Conservation (phyloP, 768 basidiomycete species). For the Trametes cingulata region DNA sequence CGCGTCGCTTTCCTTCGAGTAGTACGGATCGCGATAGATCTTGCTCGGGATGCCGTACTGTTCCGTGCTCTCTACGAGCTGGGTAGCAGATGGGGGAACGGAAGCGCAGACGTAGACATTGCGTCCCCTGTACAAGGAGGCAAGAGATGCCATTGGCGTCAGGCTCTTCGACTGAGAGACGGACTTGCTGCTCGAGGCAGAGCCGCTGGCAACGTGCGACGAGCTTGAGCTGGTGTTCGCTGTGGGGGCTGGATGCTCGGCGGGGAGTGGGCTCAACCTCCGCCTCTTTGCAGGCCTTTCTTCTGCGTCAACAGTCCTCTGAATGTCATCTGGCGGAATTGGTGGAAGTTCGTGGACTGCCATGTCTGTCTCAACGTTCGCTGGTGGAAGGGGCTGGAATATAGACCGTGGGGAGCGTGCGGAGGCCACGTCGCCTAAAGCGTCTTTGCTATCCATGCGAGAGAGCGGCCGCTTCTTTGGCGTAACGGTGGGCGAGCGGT, state of each 20-base stretch:
- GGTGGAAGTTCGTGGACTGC: not conserved
- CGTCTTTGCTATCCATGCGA: not conserved
- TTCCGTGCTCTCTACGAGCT: conserved; percentile 48
- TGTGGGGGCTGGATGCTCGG: not conserved
- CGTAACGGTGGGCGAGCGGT: not conserved
- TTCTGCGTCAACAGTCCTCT: not conserved
- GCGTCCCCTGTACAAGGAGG: conserved; percentile 18
- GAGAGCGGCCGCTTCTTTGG: conserved; percentile 6
- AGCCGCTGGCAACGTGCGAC: not conserved
- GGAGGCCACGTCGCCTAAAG: not conserved
- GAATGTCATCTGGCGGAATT: not conserved
- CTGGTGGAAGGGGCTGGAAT: conserved; percentile 1
- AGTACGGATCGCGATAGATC: conserved; percentile 79
- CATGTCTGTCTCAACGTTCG: not conserved
- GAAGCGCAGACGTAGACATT: conserved; percentile 46
- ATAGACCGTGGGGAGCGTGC: not conserved
- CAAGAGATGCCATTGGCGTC: conserved; percentile 19
- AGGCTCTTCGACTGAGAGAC: not conserved
- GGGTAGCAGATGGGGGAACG: conserved; percentile 51
- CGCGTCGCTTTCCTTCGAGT: conserved; percentile 70
- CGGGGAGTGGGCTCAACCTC: not conserved
- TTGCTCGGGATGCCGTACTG: conserved; percentile 52
- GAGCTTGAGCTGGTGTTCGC: not conserved
- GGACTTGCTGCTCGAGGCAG: not conserved
- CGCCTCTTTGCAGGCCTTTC: conserved; percentile 15